Evolutionary conservation across 2,329 filamentous ascomycete genomes (phyloP).

Genomic region (Cyanodermella asteris): DNA sequence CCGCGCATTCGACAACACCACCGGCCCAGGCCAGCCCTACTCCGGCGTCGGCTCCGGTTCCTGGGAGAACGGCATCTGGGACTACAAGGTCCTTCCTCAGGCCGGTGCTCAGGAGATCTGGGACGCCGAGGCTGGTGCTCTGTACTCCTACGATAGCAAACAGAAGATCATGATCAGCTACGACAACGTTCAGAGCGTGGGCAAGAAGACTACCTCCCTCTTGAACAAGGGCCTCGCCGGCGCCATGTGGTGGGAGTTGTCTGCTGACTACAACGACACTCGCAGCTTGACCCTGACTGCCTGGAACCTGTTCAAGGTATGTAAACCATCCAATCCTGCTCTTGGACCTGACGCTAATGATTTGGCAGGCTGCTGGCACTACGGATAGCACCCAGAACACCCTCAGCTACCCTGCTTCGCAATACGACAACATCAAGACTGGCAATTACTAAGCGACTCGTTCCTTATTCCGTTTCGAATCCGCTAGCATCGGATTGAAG

Average conservation of each 20-base stretch:
- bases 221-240: constrained; percentile 48
- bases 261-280: constrained; percentile 43
- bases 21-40: constrained; percentile 48
- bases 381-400: constrained; percentile 27
- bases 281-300: constrained; percentile 37
- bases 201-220: constrained; percentile 51
- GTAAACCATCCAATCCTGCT: not conserved
- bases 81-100: constrained; percentile 68
- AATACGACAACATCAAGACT: constrained; percentile 30
- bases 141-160: constrained; percentile 50
- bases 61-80: constrained; percentile 71
- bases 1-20: constrained; percentile 58
- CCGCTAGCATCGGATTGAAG: too few species aligned
- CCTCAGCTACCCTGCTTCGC: constrained; percentile 28
- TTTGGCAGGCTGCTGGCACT: constrained; percentile 3
- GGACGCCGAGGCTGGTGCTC: constrained; percentile 44
- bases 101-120: constrained; percentile 39
- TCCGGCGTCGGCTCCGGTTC: constrained; percentile 54
- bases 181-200: constrained; percentile 35
- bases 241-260: constrained; percentile 95
- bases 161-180: constrained; percentile 55
- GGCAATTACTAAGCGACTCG: too few species aligned
- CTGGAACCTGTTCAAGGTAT: not conserved
- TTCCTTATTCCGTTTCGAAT: too few species aligned
- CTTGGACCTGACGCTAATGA: constrained; percentile 1